Evolutionary conservation across 2,329 filamentous ascomycete genomes (phyloP), one percentile per base, ranked within the genome.

Genomic region (Davidsoniella neocaledoniae): DNA sequence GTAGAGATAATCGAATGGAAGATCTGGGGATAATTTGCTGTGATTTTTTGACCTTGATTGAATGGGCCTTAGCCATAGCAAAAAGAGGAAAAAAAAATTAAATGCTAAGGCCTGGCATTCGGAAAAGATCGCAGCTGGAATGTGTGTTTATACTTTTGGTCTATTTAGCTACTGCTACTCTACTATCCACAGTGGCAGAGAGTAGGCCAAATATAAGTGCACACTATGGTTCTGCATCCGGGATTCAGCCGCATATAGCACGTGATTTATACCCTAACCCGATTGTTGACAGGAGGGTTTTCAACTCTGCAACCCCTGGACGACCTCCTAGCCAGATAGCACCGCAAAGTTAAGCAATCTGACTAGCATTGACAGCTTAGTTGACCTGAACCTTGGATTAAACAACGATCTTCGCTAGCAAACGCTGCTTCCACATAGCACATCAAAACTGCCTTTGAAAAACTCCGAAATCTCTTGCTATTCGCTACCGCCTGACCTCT

Each of bases 41-140:
- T 29, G 38, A 46, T 43, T 52, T 52, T 45, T 40, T 36, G 21
- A 16, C 17, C 19, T 45, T 38, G 42, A 19, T 58, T 64, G 63
- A 68, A 70, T 69, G 68, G 65, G 62, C 65, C 62, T 63, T 63
- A 59, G 64, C 62, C 57, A 56, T 33, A 57, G 60, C 60, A 59
- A 61, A 60, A 65, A 59, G 61, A 64, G 59, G 62, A 58, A 60
- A 66, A 63, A 63, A 60, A 50, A 33, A 12, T 10, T 9, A 5
- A 33, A 60, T 59, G 63, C 58, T 58, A 62, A 62, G 40, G 60
- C 61, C 56, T 59, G 59, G 61, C 42, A 53, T 50, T 68, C 66
- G 66, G 66, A 65, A 68, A 68, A 69, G 68, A 63, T 68, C 66
- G 66, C 65, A 65, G 63, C 63, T 67, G 67, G 66, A 66, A 62